Base-by-base conservation (phyloP, 768 basidiomycete genomes). In the Lactarius indigo region DNA sequence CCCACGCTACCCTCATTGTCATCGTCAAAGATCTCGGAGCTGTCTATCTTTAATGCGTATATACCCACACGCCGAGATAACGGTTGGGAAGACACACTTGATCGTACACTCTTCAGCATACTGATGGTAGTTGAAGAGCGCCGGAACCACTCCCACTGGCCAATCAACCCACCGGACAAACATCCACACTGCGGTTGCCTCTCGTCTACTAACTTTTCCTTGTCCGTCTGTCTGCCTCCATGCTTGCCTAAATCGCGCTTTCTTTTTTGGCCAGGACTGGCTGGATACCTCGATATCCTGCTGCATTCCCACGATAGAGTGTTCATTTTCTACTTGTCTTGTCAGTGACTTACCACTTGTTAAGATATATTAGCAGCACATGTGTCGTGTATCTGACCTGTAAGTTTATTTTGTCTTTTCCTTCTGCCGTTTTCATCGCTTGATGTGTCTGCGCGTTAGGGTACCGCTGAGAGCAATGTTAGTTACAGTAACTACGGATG, bases 51-150 rank as follows among this genome's bases (percentile, higher is more conserved):
- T n/a, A n/a, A n/a, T 33, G 85, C 90, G 0, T 83, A 84, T 55
- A 75, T 86, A 2, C 84, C 94, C 2, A 93, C 92, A 31, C 80
- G 85, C 64, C 85, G 81, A 64, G 92, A 90, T 13, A 81, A 83
- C 0, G 92, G 90, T 0, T 96, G 94, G 94, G 87, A 92, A 64
- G 78, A 79, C 28, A 92, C 94, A 89, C 79, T 96, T 5, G 86
- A 90, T 73, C 71, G 71, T 26, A 81, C 85, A 0, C 76, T 93
- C 15, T 57, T 84, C 44, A 77, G 80, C 41, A 80, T 87, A 63
- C 79, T 80, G 28, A 85, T 82, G 35, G n/a, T n/a, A n/a, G n/a
- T n/a, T n/a, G 87, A 85, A 42, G 94, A 96, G 78, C 77, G 77
- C 74, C 56, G 82, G 76, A 63, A 73, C 71, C 67, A 75, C 4